Conservation (phyloP, 306 rosid species). For the Ormosia semicastrata region DNA sequence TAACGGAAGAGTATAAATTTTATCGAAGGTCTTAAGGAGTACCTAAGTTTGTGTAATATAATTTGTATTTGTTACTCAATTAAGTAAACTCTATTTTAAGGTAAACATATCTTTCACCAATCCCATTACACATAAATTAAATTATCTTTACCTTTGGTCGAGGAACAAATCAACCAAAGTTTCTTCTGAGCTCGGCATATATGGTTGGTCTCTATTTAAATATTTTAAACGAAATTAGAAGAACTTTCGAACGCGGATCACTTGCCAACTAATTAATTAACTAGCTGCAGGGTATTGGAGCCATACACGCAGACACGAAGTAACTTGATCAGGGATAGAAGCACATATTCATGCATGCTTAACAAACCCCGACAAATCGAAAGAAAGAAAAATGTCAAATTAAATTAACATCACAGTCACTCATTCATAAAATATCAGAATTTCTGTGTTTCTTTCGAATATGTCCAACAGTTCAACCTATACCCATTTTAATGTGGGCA, state of each 20-base stretch:
- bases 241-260: not conserved
- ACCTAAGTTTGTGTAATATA: not conserved
- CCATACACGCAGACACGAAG: not conserved
- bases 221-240: not conserved
- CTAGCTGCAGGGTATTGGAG: not conserved
- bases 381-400: not conserved
- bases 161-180: not conserved
- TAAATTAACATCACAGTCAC: not conserved
- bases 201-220: not conserved
- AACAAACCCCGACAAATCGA: not conserved
- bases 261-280: not conserved
- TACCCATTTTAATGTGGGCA: not conserved
- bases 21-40: conserved; percentile 6
- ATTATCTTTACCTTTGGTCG: not conserved
- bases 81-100: not conserved
- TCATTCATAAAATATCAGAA: not conserved
- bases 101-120: not conserved
- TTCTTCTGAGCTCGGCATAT: not conserved
- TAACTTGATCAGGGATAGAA: not conserved
- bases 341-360: not conserved
- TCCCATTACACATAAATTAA: not conserved
- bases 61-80: not conserved
- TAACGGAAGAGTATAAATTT: too few relatives aligned
- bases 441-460: not conserved
- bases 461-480: not conserved